Evolutionary conservation across 192 early-diverging fungal genomes (phyloP), one percentile per base, ranked within the genome.

Genomic region (Irineochytrium annulatum): DNA sequence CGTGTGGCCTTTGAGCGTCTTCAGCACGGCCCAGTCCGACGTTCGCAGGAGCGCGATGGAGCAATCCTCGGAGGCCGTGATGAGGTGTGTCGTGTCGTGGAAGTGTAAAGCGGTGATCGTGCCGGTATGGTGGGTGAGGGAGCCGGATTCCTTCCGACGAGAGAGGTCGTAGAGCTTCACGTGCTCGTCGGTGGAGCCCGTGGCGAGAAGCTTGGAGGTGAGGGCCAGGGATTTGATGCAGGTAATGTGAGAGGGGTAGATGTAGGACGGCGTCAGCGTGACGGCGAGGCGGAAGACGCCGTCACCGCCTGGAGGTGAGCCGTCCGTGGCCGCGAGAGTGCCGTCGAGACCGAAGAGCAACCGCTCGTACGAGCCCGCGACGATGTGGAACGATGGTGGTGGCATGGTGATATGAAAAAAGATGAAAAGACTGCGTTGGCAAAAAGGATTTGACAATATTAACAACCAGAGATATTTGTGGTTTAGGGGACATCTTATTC

Each of bases 21-120:
- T 93, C 59, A 99, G 81, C 49, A 82, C 84, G 68, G 97, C 94
- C 97, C 97, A 99, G 73, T 98, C 97, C 65, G 89, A 91, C 37
- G 91, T 86, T 63, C 97, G 75, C 73, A 92, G 93, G 32, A 99
- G 85, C 46, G 87, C 85, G 30, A 99, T 82, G 8, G 75, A 78
- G 29, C 91, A 91, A 70, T 96, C 95, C 51, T 95, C 94, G 49
- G 88, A 89, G 37, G 87, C 87, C 28, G 90, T 87, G 1, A 99
- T 70, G 79, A 99, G 76, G 59, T 98, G 91, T 0, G 86, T 80
- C 56, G 84, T 86, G 41, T 82, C 77, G 70, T 88, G 86, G 65
- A 95, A 97, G 8, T 76, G 65, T n/a, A 99, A 67, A 3, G 80
- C 74, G 17, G 93, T 95, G 52, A 97, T 91, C 2, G 94, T 87